Base-by-base conservation (phyloP, 164 flowering plant genomes). In the Vitis vinifera region DNA sequence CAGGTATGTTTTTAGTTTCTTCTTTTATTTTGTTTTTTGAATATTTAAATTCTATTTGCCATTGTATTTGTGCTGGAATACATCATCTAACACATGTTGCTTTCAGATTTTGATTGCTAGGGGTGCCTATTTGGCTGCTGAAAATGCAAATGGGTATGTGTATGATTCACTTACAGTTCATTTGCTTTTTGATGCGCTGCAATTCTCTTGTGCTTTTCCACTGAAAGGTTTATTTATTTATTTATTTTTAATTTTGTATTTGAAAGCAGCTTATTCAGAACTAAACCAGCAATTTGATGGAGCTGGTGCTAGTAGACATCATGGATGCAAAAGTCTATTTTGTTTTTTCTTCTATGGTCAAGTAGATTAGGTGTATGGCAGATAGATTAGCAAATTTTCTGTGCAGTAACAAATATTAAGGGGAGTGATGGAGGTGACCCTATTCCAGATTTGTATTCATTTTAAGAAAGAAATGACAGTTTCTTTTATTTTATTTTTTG, bases 131-230 rank as follows among this genome's bases (percentile, higher is more conserved):
- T 75, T 92, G 58, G 80, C 83, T 30, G 81, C 90, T 74, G 85
- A 84, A 85, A 94, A 94, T 81, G 88, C 87, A 23, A 88, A 91
- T 67, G 92, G 97, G 98, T 94, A 83, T 73, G 87, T 68, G 59
- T 69, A 50, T 76, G 27, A 65, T 65, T 29, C 29, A 57, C 63
- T 63, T n/a, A 6, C 49, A 27, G 13, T 59, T 19, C 50, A 9
- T 15, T 10, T 16, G 8, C 23, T 2, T 60, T 59, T 13, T 23
- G 27, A 47, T 48, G 47, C 23, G 47, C 31, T 30, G 10, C 9
- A 29, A 31, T 14, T 12, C 9, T 60, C 14, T 13, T 1, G 9
- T 14, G 63, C 17, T 31, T 44, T 62, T 47, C 47, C 44, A 37
- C 44, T 37, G 4, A 6, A 37, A 3, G 44, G 44, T 37, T 37